Conservation (phyloP, 83 land plant species). For the Diphasiastrum complanatum region DNA sequence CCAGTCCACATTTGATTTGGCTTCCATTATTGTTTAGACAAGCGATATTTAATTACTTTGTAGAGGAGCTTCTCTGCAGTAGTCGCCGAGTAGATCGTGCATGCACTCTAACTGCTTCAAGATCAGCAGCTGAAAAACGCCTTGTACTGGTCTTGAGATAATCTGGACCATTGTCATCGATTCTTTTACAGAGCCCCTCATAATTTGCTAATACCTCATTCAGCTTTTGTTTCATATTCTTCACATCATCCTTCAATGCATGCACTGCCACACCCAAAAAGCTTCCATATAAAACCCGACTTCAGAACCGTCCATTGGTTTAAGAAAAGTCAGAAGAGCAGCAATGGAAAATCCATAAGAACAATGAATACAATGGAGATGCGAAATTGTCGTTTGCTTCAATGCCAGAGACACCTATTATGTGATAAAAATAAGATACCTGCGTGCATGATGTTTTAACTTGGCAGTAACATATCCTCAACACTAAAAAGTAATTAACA, state of each 20-base stretch:
- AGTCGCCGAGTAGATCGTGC: too few species aligned
- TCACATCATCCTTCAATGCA: constrained; percentile 65
- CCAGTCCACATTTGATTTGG: too few species aligned
- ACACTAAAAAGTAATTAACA: constrained; percentile 1
- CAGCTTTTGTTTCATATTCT: constrained; percentile 66
- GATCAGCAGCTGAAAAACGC: constrained; percentile 32
- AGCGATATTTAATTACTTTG: too few species aligned
- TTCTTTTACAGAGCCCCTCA: constrained; percentile 69
- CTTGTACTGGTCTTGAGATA: constrained; percentile 38
- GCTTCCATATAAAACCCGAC: too few species aligned
- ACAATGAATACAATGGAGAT: too few species aligned
- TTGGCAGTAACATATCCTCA: not conserved
- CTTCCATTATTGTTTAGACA: too few species aligned
- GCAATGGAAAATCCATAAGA: constrained; percentile 5
- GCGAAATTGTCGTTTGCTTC: too few species aligned
- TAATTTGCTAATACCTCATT: constrained; percentile 65
- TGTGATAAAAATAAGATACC: not conserved
- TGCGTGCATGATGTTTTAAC: not conserved
- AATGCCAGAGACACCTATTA: too few species aligned
- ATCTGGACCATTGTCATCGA: constrained; percentile 64
- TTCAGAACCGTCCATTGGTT: too few species aligned
- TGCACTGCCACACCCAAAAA: too few species aligned
- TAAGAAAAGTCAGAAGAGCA: not conserved
- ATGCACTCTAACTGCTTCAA: not conserved
- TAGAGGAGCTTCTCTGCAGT: too few species aligned